Evolutionary conservation across 495 filamentous ascomycete species (phyloP).

Genomic region (Penicillium herquei): DNA sequence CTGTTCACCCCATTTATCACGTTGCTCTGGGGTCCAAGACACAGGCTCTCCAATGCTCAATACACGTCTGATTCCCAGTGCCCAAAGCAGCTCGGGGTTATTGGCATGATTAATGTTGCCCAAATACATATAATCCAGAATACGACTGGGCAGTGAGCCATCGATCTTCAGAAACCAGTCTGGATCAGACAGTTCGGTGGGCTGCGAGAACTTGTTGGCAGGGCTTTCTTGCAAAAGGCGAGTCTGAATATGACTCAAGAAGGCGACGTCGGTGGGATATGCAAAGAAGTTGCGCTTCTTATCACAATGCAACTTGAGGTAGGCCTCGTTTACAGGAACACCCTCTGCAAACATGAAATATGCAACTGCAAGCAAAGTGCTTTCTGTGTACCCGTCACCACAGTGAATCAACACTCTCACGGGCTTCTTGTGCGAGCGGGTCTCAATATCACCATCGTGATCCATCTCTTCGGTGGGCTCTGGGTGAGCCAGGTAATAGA

Average conservation of each 20-base stretch:
- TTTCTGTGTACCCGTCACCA: conserved; percentile 94
- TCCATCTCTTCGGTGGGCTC: conserved; percentile 45
- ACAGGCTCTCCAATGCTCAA: conserved; percentile 92
- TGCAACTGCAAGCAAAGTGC: conserved; percentile 78
- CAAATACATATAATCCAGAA: conserved; percentile 93
- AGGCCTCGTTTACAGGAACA: conserved; percentile 75
- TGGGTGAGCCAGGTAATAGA: conserved; percentile 73
- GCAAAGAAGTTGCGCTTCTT: conserved; percentile 93
- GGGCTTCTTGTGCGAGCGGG: conserved; percentile 36
- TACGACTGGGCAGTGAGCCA: conserved; percentile 83
- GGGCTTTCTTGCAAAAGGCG: conserved; percentile 63
- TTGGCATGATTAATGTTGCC: conserved; percentile 92
- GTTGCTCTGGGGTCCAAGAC: conserved; percentile 69
- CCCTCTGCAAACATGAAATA: conserved; percentile 91
- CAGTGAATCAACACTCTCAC: conserved; percentile 86
- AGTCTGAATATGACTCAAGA: conserved; percentile 71
- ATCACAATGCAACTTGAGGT: conserved; percentile 78
- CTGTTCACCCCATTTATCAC: conserved; percentile 65
- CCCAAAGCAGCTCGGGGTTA: conserved; percentile 76
- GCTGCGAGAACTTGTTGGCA: conserved; percentile 23
- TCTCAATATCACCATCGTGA: conserved; percentile 57
- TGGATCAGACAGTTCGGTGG: conserved; percentile 51
- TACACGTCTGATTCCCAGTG: conserved; percentile 81
- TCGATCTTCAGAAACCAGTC: conserved; percentile 82
- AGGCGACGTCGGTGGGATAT: conserved; percentile 82